A percentile compares a stretch with the other conserved stretches of the same genome.
Conservation (phyloP, 169 alveolate species). For the Condylostoma magnum region DNA sequence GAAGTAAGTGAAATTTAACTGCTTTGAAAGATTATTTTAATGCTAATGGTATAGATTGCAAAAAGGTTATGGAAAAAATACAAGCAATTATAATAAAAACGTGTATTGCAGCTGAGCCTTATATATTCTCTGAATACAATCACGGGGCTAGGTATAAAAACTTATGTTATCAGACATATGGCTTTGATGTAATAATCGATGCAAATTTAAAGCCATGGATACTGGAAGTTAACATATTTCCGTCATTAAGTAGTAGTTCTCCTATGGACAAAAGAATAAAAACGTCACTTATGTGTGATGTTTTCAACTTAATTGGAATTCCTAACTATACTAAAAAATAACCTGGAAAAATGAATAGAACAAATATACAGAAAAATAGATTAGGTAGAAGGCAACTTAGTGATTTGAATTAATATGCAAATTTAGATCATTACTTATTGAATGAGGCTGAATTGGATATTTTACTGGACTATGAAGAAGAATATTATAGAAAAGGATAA, state of each 20-base stretch:
- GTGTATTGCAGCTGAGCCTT: slow-evolving; percentile 74
- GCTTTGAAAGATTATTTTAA: slow-evolving; percentile 61
- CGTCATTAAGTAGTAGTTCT: slow-evolving; percentile 72
- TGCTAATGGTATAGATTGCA: slow-evolving; percentile 49
- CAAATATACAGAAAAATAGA: slow-evolving; percentile 18
- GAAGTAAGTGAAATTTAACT: slow-evolving; percentile 72
- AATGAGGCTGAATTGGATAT: slow-evolving; percentile 4
- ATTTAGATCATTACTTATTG: slow-evolving; percentile 18
- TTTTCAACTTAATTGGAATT: slow-evolving; percentile 62
- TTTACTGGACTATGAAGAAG: slow-evolving; percentile 49
- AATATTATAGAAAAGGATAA: slow-evolving; percentile 38
- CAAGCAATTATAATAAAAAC: slow-evolving; percentile 81
- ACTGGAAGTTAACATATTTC: slow-evolving; percentile 84
- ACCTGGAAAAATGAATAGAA: not conserved
- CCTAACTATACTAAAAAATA: slow-evolving; percentile 39
- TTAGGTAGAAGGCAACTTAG: not conserved
- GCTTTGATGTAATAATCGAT: slow-evolving; percentile 84
- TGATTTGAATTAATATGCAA: not conserved
- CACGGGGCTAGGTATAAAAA: slow-evolving; percentile 43
- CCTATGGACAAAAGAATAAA: slow-evolving; percentile 75
- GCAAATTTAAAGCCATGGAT: slow-evolving; percentile 74
- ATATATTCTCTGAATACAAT: slow-evolving; percentile 50
- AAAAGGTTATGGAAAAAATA: slow-evolving; percentile 54
- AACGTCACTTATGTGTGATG: slow-evolving; percentile 64
- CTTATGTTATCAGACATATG: slow-evolving; percentile 79